phyloP scores from a whole-genome alignment of 441 rosid genomes.

The Mallotus repandus region DNA sequence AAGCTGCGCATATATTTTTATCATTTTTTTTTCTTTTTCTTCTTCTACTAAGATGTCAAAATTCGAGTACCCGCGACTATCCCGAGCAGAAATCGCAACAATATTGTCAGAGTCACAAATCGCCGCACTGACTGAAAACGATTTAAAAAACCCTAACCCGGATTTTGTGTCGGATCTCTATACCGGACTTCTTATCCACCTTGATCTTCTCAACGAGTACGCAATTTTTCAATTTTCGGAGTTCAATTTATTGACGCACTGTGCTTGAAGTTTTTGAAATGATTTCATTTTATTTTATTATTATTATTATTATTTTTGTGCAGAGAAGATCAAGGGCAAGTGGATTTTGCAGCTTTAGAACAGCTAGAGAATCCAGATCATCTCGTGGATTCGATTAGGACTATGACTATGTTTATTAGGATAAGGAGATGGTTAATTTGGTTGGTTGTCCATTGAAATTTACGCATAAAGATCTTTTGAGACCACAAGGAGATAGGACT shows the following conservation, averaged over 20 bases:
- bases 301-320: background rate
- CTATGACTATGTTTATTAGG: slow-evolving; percentile 46
- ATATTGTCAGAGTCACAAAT: slow-evolving; percentile 60
- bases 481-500: slow-evolving; percentile 55
- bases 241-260: background rate
- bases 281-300: background rate
- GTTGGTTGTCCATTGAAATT: slow-evolving; percentile 54
- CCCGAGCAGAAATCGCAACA: slow-evolving; percentile 53
- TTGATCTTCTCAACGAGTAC: slow-evolving; percentile 64
- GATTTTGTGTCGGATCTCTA: slow-evolving; percentile 61
- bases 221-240: background rate
- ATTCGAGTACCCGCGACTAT: slow-evolving; percentile 60
- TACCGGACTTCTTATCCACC: slow-evolving; percentile 62
- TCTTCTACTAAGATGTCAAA: slow-evolving; percentile 47
- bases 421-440: slow-evolving; percentile 43
- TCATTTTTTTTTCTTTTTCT: background rate
- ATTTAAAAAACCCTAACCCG: slow-evolving; percentile 52
- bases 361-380: slow-evolving; percentile 83
- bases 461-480: slow-evolving; percentile 58
- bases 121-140: slow-evolving; percentile 47
- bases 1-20: too few relatives aligned
- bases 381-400: slow-evolving; percentile 47
- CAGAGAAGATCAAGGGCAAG: slow-evolving; percentile 72
- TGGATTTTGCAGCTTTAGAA: slow-evolving; percentile 69
- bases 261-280: background rate